phyloP scores from a whole-genome alignment of 202 grass and related monocot species.

The Miscanthus sacchariflorus region DNA sequence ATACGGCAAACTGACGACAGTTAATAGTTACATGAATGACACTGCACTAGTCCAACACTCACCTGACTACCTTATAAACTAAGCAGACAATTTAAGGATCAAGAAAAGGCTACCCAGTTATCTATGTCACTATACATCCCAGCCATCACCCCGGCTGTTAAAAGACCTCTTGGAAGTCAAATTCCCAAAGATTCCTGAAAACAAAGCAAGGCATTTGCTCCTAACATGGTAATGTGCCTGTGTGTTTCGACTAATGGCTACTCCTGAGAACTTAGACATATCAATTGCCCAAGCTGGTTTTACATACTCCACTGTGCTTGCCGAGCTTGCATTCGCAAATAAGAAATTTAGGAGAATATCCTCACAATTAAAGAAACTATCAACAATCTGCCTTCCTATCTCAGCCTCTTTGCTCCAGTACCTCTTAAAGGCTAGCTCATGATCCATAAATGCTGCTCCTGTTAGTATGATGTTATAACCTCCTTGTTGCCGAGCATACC shows the following conservation, averaged over 20 bases:
- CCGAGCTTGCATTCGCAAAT: conserved; percentile 73
- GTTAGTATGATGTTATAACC: conserved; percentile 95
- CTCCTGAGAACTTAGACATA: conserved; percentile 93
- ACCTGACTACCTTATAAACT: conserved; percentile 30
- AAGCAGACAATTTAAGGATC: conserved; percentile 28
- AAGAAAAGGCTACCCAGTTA: neutral
- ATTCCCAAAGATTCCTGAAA: conserved; percentile 80
- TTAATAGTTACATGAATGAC: neutral
- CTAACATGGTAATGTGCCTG: conserved; percentile 77
- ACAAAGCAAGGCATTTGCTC: conserved; percentile 76
- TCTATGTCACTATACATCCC: conserved; percentile 71
- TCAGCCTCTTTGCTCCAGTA: conserved; percentile 81
- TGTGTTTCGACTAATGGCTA: conserved; percentile 81
- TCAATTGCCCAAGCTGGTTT: conserved; percentile 94
- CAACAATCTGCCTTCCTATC: conserved; percentile 66
- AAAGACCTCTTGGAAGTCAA: conserved; percentile 72
- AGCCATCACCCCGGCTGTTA: conserved; percentile 68
- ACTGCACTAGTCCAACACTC: neutral
- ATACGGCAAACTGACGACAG: neutral
- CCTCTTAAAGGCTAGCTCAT: conserved; percentile 75
- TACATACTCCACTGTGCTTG: conserved; percentile 81
- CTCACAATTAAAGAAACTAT: conserved; percentile 87
- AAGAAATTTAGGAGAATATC: conserved; percentile 92
- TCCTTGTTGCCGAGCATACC: conserved; percentile 56
- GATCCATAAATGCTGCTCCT: conserved; percentile 95